Base-by-base conservation (phyloP, 2,329 filamentous ascomycete genomes). In the Cercospora zeina region DNA sequence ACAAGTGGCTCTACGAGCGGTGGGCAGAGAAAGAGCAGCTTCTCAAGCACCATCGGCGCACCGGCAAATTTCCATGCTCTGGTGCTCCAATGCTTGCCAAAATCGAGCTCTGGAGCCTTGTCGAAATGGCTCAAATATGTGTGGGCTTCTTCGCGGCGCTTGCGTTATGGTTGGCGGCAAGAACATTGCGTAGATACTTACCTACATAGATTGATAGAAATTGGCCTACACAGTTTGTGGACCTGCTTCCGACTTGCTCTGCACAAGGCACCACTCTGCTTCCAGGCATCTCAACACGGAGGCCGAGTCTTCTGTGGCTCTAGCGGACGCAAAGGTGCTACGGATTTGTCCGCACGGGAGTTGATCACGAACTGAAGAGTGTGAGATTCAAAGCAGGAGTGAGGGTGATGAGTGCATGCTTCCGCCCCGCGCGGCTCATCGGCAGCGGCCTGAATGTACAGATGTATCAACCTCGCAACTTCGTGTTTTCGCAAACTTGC, bases 21-120 rank as follows among this genome's bases (percentile, higher is more conserved):
- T 99, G 93, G 93, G 85, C 87, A 39, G 92, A 96, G 73, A 99
- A 99, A 76, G 95, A 99, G 70, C 83, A 85, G 14, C 79, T 97
- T 3, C 83, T 99, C 71, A 91, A 97, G 68, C 81, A 89, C 62
- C 97, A 91, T 75, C 77, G 77, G 33, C 69, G 76, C 56, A 91
- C 87, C 0, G 92, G 91, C 2, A 84, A 88, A n/a, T 96, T 99
- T 71, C 95, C 95, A 65, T 78, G 82, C 39, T 67, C 64, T 16
- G 74, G 71, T 10, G 71, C 74, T 3, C 60, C 67, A 19, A 72
- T 73, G 21, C 68, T 72, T 53, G 68, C 79, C 0, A 77, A 80
- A 39, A 78, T 82, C 9, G 66, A 73, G 51, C 76, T 79, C 4
- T 70, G 67, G 34, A 73, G 65, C 50, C 71, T 72, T 36, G 62